These are phyloP conservation scores for Globisporangium polare DNA, from an alignment of 352 stramenopile species.

Conservation along the genomic window DNA sequence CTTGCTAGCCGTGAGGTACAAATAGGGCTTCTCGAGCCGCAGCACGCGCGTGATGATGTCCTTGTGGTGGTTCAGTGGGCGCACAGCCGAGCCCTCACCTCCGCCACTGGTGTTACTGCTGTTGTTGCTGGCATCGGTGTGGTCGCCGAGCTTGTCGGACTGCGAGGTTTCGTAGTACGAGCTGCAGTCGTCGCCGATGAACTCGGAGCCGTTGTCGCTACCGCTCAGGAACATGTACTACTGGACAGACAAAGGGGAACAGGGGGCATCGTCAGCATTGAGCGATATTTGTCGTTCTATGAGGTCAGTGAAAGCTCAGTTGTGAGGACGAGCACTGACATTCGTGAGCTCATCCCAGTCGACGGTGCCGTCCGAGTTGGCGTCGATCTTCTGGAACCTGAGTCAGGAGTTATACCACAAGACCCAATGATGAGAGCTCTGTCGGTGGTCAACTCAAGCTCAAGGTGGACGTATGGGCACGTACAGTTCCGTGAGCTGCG, in stretches of 20 bases:
- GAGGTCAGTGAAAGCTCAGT: too few species aligned
- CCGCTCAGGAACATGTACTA: constrained; percentile 86
- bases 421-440: too few species aligned
- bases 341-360: constrained; percentile 91
- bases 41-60: constrained; percentile 70
- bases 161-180: constrained; percentile 61
- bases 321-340: constrained; percentile 16
- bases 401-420: neutral
- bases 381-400: constrained; percentile 88
- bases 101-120: neutral
- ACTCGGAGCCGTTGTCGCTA: constrained; percentile 56
- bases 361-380: constrained; percentile 81
- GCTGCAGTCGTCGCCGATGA: constrained; percentile 60
- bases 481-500: constrained; percentile 80
- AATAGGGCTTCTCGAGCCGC: constrained; percentile 56
- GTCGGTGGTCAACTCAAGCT: too few species aligned
- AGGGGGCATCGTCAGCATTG: too few species aligned
- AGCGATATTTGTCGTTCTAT: too few species aligned
- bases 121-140: neutral
- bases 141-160: constrained; percentile 44
- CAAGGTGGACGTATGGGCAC: too few species aligned
- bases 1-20: constrained; percentile 74
- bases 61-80: constrained; percentile 51
- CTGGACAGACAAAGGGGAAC: constrained; percentile 9
- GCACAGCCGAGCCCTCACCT: constrained; percentile 3